Percentiles rank a stretch among this genome's conserved stretches.
These are phyloP conservation scores for Apophysomyces elegans DNA, from an alignment of 371 early-diverging fungal species.

Conservation along the genomic window DNA sequence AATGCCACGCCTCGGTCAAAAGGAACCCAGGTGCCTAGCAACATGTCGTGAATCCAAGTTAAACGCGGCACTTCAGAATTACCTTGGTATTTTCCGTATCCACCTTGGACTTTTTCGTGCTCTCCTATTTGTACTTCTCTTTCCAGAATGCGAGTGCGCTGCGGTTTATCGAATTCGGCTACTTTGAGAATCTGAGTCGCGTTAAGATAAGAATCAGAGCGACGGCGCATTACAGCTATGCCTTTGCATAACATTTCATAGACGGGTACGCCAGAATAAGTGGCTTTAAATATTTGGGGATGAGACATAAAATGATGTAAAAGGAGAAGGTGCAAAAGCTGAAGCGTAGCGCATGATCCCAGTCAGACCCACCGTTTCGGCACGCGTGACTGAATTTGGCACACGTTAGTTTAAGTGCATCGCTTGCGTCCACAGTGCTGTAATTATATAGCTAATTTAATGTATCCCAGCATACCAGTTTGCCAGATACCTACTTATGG, in stretches of 20 bases:
- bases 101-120: constrained; percentile 94
- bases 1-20: constrained; percentile 75
- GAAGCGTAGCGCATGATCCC: constrained; percentile 11
- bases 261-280: constrained; percentile 88
- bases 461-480: too few relatives aligned
- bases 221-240: constrained; percentile 89
- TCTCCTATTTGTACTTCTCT: constrained; percentile 75
- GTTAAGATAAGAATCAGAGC: constrained; percentile 84
- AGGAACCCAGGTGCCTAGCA: constrained; percentile 71
- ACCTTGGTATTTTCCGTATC: constrained; percentile 95
- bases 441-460: too few relatives aligned
- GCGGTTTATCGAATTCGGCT: constrained; percentile 87
- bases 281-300: constrained; percentile 57
- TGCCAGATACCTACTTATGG: too few relatives aligned
- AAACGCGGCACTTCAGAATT: constrained; percentile 41
- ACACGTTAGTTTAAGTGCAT: too few relatives aligned
- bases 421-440: too few relatives aligned
- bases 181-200: constrained; percentile 95
- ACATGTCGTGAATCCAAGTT: not conserved
- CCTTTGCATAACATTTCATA: constrained; percentile 84
- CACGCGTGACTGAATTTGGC: too few relatives aligned
- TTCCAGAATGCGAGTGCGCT: constrained; percentile 88
- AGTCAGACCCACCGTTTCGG: too few relatives aligned
- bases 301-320: constrained; percentile 12
- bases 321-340: constrained; percentile 3